These are phyloP conservation scores for Saccharomycopsis fermentans DNA, from an alignment of 805 yeast species.

Conservation along the genomic window DNA sequence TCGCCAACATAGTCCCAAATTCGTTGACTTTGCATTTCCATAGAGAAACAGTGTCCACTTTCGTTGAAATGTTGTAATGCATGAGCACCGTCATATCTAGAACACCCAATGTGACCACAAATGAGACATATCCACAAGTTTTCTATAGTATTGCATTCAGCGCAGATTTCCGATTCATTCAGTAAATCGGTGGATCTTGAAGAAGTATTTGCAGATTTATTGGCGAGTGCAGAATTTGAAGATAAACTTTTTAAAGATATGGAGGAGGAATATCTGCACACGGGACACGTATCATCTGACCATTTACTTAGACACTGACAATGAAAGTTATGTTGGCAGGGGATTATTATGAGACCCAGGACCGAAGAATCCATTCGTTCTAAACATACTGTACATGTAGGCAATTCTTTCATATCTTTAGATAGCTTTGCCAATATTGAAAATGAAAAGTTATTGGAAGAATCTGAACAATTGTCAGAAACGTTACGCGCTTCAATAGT, in stretches of 20 bases:
- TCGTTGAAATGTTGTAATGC: slow-evolving; percentile 71
- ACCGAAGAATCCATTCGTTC: slow-evolving; percentile 77
- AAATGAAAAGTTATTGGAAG: slow-evolving; percentile 49
- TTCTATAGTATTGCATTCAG: slow-evolving; percentile 44
- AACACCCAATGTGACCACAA: slow-evolving; percentile 91
- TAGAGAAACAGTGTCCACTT: slow-evolving; percentile 81
- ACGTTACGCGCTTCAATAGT: too few relatives aligned
- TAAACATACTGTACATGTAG: slow-evolving; percentile 88
- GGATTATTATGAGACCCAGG: slow-evolving; percentile 77
- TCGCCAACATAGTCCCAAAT: slow-evolving; percentile 96
- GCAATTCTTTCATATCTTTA: slow-evolving; percentile 43
- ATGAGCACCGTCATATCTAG: slow-evolving; percentile 76
- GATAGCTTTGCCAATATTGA: slow-evolving; percentile 19
- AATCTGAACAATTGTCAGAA: slow-evolving; percentile 31
- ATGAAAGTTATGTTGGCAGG: slow-evolving; percentile 90
- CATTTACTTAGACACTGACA: slow-evolving; percentile 81
- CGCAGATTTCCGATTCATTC: slow-evolving; percentile 28
- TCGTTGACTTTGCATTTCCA: slow-evolving; percentile 75
- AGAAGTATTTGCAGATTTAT: neutral
- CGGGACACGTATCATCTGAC: slow-evolving; percentile 87
- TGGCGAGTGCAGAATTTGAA: neutral
- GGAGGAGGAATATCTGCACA: slow-evolving; percentile 66
- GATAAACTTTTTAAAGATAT: neutral
- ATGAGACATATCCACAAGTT: slow-evolving; percentile 84
- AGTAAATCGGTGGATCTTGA: neutral